Evolutionary conservation across 495 filamentous ascomycete species (phyloP).

Genomic region (Penicillium cataractarum): DNA sequence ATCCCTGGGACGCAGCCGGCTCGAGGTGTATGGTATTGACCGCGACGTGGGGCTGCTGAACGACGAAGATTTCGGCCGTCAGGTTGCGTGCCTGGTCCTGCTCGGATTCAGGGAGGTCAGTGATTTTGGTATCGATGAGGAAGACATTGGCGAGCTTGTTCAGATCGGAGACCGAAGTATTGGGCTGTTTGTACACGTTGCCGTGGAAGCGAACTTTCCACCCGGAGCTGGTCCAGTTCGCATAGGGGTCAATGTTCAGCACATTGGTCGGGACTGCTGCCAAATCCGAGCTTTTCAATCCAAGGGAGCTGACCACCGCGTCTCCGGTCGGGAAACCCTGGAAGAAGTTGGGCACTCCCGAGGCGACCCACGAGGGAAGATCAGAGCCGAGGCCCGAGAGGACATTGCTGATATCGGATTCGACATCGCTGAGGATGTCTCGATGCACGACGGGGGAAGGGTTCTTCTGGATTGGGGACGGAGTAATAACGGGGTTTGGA

Average conservation of each 20-base stretch:
- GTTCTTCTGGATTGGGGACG: slow-evolving; percentile 22
- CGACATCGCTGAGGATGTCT: slow-evolving; percentile 51
- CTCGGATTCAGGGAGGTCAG: slow-evolving; percentile 59
- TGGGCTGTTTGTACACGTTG: slow-evolving; percentile 77
- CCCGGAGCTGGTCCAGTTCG: slow-evolving; percentile 73
- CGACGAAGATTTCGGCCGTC: slow-evolving; percentile 69
- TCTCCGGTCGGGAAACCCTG: slow-evolving; percentile 66
- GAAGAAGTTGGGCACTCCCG: slow-evolving; percentile 68
- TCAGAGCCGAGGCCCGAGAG: slow-evolving; percentile 47
- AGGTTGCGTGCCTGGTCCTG: slow-evolving; percentile 71
- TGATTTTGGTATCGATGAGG: slow-evolving; percentile 63
- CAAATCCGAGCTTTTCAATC: slow-evolving; percentile 59
- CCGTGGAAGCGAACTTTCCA: slow-evolving; percentile 80
- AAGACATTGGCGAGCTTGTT: slow-evolving; percentile 71
- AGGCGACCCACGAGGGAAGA: slow-evolving; percentile 63
- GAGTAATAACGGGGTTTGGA: slow-evolving; percentile 24
- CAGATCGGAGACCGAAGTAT: slow-evolving; percentile 61
- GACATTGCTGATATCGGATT: slow-evolving; percentile 45
- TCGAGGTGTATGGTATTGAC: slow-evolving; percentile 64
- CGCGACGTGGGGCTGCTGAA: slow-evolving; percentile 66
- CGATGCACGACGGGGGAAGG: slow-evolving; percentile 28
- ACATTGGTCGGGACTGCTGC: slow-evolving; percentile 67
- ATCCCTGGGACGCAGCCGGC: slow-evolving; percentile 52
- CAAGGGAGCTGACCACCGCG: slow-evolving; percentile 60
- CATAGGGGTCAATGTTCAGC: slow-evolving; percentile 76